A percentile compares a stretch with the other conserved stretches of the same genome.
Conservation (phyloP, 305 asterid genomes). For the Plantago coronopus region DNA sequence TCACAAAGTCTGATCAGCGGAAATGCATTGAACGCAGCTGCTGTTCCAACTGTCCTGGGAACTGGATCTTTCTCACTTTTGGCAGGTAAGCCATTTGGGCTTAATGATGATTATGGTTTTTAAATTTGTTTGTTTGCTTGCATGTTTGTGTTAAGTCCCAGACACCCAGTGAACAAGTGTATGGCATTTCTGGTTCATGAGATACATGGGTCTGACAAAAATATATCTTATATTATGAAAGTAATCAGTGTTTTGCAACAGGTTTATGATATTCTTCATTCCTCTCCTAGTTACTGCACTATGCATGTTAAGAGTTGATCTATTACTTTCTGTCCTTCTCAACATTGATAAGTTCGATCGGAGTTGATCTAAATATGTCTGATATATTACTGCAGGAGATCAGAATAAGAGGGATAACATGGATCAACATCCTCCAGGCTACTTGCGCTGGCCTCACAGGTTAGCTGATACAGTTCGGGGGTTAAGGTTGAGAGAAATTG, state of each 20-base stretch:
- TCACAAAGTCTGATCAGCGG: constrained; percentile 46
- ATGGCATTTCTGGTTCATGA: constrained; percentile 7
- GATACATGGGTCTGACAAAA: constrained; percentile 17
- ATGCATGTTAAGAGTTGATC: constrained; percentile 18
- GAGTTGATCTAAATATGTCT: constrained; percentile 29
- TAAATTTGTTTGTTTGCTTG: background rate
- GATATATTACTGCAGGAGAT: constrained; percentile 54
- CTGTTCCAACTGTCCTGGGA: constrained; percentile 90
- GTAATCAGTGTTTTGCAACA: constrained; percentile 10
- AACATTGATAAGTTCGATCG: constrained; percentile 5
- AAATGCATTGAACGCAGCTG: constrained; percentile 65
- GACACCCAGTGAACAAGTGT: constrained; percentile 5
- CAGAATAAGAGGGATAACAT: constrained; percentile 41
- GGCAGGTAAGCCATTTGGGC: constrained; percentile 46
- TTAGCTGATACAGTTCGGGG: constrained; percentile 89
- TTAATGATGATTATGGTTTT: constrained; percentile 11
- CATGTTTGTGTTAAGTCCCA: constrained; percentile 6
- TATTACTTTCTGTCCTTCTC: constrained; percentile 16
- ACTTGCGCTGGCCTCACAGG: constrained; percentile 95
- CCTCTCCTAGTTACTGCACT: constrained; percentile 8
- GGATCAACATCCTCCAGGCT: constrained; percentile 50
- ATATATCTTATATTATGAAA: constrained; percentile 5
- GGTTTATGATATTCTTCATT: constrained; percentile 1
- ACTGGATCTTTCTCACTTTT: constrained; percentile 86
- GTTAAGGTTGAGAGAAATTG: constrained; percentile 82